Base-by-base conservation (phyloP, 495 filamentous ascomycete species). In the Parathielavia hyrcaniae region DNA sequence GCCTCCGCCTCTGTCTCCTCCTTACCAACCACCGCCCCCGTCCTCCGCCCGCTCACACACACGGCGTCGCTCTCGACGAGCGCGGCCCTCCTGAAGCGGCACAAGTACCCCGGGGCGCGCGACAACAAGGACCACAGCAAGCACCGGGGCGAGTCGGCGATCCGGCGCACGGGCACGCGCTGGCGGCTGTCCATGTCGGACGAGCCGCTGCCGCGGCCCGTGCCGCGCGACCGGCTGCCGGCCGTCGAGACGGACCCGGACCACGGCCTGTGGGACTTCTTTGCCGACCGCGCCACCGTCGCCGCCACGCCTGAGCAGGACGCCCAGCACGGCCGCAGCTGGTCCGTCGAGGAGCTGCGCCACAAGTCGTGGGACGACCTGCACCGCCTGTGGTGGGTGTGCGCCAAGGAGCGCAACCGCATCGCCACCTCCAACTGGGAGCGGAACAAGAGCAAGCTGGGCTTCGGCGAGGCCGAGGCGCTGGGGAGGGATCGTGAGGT, bases 181-280 rank as follows among this genome's bases (percentile, higher is more conserved):
- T 80, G 84, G 64, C 82, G 81, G 38, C 75, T 90, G 53, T 83
- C 82, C 34, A 81, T 89, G 30, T 83, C 81, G 47, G 86, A 86
- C 69, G 79, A 85, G 58, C 77, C 82, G 44, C 73, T 96, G 55
- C 93, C 93, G 13, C 73, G 81, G 65, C 93, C 93, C 11, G 84
- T 87, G 11, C 71, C 80, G 62, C 89, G 88, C 14, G 82, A 86
- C n/a, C 74, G 73, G 53, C 79, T 71, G 64, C 72, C 69, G 60
- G 76, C 75, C 10, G 58, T 85, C 39, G 65, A 78, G 55, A 79
- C 82, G 16, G 86, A 86, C 66, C 77, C 79, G 8, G 71, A 93
- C 56, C 93, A 99, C 73, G 91, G 89, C 38, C 85, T 99, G n/a
- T 97, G 87, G 86, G 85, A 79, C 0, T 99, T 99, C 74, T 97